phyloP scores from a whole-genome alignment of 306 rosid species.

The Rosa rugosa region DNA sequence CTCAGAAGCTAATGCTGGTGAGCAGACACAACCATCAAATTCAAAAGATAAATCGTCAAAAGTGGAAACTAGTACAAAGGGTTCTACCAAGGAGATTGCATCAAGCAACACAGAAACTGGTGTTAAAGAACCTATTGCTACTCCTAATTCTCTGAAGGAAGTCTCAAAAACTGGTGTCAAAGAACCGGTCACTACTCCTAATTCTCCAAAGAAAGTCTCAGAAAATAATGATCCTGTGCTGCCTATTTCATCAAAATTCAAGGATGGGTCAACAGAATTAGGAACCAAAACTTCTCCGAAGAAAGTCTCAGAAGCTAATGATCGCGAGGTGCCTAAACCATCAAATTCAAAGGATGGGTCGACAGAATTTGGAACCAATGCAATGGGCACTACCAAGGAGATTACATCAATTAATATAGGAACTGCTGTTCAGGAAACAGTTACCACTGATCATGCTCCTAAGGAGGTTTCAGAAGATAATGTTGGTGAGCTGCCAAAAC shows the following conservation, averaged over 20 bases:
- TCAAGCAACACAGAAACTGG: neutral
- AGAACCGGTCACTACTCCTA: conserved; percentile 12
- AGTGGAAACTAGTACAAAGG: conserved; percentile 30
- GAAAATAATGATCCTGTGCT: neutral
- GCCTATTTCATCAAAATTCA: neutral
- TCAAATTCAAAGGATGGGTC: neutral
- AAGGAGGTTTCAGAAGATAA: neutral
- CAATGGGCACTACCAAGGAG: neutral
- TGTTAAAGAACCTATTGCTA: neutral
- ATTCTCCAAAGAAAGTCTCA: neutral
- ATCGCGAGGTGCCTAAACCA: neutral
- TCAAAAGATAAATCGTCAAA: conserved; percentile 19
- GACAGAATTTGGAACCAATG: neutral
- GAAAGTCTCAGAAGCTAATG: neutral
- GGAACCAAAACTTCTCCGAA: conserved; percentile 24
- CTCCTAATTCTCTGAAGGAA: neutral
- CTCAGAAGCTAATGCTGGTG: conserved; percentile 33
- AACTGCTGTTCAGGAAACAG: neutral
- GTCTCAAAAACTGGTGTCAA: conserved; percentile 10
- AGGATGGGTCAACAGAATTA: neutral
- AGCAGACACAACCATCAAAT: conserved; percentile 30
- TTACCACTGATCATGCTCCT: neutral
- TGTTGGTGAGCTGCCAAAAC: neutral
- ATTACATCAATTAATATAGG: neutral
- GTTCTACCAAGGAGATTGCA: conserved; percentile 29